phyloP scores from a whole-genome alignment of 495 filamentous ascomycete genomes.

The Aspergillus ostianus region DNA sequence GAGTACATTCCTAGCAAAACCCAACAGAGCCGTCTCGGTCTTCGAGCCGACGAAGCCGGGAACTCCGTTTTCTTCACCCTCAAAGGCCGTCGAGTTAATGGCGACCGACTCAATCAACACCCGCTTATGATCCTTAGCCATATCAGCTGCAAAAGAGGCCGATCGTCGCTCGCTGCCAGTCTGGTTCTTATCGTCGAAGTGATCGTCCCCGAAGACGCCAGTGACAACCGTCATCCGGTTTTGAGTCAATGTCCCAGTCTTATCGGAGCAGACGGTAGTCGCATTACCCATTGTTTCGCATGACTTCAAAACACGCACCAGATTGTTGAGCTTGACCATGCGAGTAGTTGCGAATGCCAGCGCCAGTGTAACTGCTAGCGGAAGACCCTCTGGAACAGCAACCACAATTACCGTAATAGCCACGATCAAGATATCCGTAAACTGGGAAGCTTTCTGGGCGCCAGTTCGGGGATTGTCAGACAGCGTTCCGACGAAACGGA shows the following conservation, averaged over 20 bases:
- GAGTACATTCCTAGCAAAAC: slow-evolving; percentile 63
- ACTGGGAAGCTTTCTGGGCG: slow-evolving; percentile 60
- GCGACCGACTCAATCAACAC: slow-evolving; percentile 59
- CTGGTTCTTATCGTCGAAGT: slow-evolving; percentile 19
- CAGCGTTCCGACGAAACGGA: slow-evolving; percentile 68
- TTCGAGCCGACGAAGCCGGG: slow-evolving; percentile 72
- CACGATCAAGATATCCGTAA: slow-evolving; percentile 59
- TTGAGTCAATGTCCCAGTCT: slow-evolving; percentile 77
- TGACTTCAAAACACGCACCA: slow-evolving; percentile 63
- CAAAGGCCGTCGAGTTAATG: slow-evolving; percentile 76
- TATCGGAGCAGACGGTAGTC: slow-evolving; percentile 89
- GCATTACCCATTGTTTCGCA: slow-evolving; percentile 83
- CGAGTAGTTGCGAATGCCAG: slow-evolving; percentile 55
- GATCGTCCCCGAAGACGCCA: slow-evolving; percentile 54
- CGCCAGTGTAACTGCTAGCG: slow-evolving; percentile 58
- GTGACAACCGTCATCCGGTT: slow-evolving; percentile 75
- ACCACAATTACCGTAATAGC: slow-evolving; percentile 60
- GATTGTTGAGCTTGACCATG: slow-evolving; percentile 59
- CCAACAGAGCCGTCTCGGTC: slow-evolving; percentile 72
- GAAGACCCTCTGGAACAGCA: slow-evolving; percentile 66
- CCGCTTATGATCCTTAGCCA: slow-evolving; percentile 34
- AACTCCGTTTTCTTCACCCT: slow-evolving; percentile 60
- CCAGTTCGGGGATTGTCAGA: slow-evolving; percentile 46
- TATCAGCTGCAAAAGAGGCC: slow-evolving; percentile 5
- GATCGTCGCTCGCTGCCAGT: slow-evolving; percentile 10